Base-by-base conservation (phyloP, 768 basidiomycete species). In the Amylocystis lapponica region DNA sequence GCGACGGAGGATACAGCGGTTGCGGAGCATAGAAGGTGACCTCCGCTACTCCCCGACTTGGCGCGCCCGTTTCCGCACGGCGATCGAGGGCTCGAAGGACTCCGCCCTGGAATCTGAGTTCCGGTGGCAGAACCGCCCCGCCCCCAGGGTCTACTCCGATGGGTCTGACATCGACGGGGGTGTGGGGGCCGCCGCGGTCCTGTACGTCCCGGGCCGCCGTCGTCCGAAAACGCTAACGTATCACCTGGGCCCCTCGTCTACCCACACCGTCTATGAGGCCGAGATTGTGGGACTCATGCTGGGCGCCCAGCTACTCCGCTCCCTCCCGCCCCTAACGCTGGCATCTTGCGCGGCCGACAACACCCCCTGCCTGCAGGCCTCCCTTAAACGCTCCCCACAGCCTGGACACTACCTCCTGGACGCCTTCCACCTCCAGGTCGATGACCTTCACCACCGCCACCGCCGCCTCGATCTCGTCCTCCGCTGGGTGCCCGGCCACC, bases 181-280 rank as follows among this genome's bases (percentile, higher is more conserved):
- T 10, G 52, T 65, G 5, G 64, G 65, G 1, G 64, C 56, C 5
- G 53, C 57, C 11, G 65, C 61, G 19, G 58, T 64, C 2, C n/a
- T n/a, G n/a, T n/a, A n/a, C n/a, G n/a, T n/a, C n/a, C n/a, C n/a
- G n/a, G n/a, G 47, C 3, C 12, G 29, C 11, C 13, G 12, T 26
- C 8, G n/a, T 36, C 32, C 19, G 2, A 14, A 13, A 35, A 26
- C 25, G 5, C 27, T 58, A 14, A 36, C 42, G 17, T 46, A 46
- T 14, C 34, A 58, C 16, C 48, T 67, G 4, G 60, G 62, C 5
- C 23, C 27, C 0, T 42, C 43, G 1, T 37, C 27, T 5, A 36
- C 56, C 10, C 61, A 65, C 48, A 61, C 53, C 0, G 59, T 62
- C 0, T 62, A 58, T 26, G 59, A 64, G 41, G 64, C 51, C 1